Conservation (phyloP, 2,329 filamentous ascomycete species). For the Trichoderma lentiforme region DNA sequence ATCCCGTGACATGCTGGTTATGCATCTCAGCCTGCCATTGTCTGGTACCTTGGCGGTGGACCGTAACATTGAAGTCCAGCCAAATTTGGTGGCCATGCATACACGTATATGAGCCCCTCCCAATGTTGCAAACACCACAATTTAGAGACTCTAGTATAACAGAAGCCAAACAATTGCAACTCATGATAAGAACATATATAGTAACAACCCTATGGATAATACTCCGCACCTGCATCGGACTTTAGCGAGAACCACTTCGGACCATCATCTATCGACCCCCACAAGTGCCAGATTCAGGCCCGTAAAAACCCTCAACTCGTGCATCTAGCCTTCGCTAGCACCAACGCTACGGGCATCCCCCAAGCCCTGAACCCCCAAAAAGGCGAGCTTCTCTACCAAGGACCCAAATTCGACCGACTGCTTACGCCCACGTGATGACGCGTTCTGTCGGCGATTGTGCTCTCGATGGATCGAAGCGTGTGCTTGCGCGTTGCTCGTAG, state of each 20-base stretch:
- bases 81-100: not conserved
- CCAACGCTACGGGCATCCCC: not conserved
- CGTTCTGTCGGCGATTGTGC: not conserved
- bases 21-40: constrained; percentile 8
- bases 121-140: not conserved
- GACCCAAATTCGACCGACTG: not conserved
- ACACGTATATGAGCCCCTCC: not conserved
- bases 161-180: fast-evolving
- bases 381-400: not conserved
- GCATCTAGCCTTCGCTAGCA: not conserved
- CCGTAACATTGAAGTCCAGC: not conserved
- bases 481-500: not conserved
- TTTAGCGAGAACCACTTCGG: not conserved
- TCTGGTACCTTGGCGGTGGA: no score
- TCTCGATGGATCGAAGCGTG: not conserved
- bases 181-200: not conserved
- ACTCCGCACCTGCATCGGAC: not conserved
- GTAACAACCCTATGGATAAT: not conserved
- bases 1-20: constrained; percentile 11
- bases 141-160: not conserved
- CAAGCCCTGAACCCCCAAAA: not conserved
- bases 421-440: constrained; percentile 12
- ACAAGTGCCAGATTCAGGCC: not conserved
- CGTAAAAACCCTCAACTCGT: not conserved
- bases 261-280: not conserved